phyloP scores from a whole-genome alignment of 306 rosid genomes.

The Geum urbanum region DNA sequence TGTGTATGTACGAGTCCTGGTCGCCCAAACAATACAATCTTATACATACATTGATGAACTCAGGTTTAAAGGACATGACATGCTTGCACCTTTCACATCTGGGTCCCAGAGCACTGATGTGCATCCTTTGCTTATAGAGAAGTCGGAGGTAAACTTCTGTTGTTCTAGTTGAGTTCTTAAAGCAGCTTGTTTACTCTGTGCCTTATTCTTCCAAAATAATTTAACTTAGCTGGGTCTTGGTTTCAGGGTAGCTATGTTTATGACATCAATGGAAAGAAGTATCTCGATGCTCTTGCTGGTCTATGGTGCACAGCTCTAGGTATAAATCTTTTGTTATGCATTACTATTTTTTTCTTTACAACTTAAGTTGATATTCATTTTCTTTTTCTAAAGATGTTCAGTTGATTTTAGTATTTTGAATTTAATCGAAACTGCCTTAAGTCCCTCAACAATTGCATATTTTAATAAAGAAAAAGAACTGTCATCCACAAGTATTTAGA shows the following conservation, averaged over 20 bases:
- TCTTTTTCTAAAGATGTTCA: neutral
- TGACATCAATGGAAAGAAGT: slow-evolving; percentile 76
- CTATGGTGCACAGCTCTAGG: slow-evolving; percentile 88
- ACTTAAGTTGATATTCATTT: neutral
- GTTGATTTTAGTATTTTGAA: neutral
- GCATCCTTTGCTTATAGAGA: slow-evolving; percentile 73
- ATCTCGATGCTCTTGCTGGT: slow-evolving; percentile 93
- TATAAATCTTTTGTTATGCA: slow-evolving; percentile 9
- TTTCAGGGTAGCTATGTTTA: slow-evolving; percentile 89
- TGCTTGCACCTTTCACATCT: slow-evolving; percentile 99
- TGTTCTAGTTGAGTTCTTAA: slow-evolving; percentile 2
- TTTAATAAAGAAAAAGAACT: neutral
- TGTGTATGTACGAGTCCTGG: neutral
- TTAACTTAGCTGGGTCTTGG: slow-evolving; percentile 23
- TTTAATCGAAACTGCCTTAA: slow-evolving; percentile 1
- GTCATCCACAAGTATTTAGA: neutral
- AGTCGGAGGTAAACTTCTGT: slow-evolving; percentile 54
- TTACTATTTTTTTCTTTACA: neutral
- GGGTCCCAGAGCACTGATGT: slow-evolving; percentile 66
- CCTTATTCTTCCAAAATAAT: neutral
- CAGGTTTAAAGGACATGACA: slow-evolving; percentile 79
- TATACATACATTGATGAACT: slow-evolving; percentile 19
- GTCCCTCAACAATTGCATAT: neutral
- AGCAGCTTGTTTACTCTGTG: slow-evolving; percentile 4
- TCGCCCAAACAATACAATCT: slow-evolving; percentile 3